Evolutionary conservation across 176 grass and related monocot species (phyloP).

Genomic region (Cocos nucifera): DNA sequence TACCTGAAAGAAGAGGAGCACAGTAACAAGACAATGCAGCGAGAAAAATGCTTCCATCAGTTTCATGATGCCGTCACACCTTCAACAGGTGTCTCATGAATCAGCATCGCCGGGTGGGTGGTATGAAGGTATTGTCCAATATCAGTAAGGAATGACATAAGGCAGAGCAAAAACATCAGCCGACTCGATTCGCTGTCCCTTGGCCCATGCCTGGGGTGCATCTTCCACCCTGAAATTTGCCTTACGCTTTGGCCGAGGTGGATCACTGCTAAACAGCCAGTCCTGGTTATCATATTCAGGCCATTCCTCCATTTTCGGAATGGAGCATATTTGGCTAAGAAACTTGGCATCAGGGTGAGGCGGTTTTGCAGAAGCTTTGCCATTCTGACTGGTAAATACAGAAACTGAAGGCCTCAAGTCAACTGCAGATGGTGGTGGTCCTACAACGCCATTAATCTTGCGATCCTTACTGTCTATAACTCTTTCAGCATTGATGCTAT

Average conservation of each 20-base stretch:
- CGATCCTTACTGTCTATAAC: neutral
- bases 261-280: neutral
- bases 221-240: neutral
- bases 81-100: too few relatives aligned
- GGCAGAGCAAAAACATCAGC: neutral
- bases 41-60: neutral
- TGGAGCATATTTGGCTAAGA: neutral
- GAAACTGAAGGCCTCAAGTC: neutral
- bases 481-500: neutral
- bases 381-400: neutral
- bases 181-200: neutral
- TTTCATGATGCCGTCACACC: neutral
- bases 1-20: too few relatives aligned
- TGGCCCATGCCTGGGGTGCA: neutral
- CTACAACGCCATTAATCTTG: neutral
- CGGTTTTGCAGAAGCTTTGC: neutral
- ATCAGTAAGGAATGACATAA: slow-evolving; percentile 4
- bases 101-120: neutral
- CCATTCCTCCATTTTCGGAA: neutral
- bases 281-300: neutral
- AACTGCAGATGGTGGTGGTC: neutral
- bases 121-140: neutral
- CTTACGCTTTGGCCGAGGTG: neutral
- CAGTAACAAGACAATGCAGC: neutral
- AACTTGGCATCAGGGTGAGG: neutral